Base-by-base conservation (phyloP, 345 rosid genomes). In the Eucalyptus regnans region DNA sequence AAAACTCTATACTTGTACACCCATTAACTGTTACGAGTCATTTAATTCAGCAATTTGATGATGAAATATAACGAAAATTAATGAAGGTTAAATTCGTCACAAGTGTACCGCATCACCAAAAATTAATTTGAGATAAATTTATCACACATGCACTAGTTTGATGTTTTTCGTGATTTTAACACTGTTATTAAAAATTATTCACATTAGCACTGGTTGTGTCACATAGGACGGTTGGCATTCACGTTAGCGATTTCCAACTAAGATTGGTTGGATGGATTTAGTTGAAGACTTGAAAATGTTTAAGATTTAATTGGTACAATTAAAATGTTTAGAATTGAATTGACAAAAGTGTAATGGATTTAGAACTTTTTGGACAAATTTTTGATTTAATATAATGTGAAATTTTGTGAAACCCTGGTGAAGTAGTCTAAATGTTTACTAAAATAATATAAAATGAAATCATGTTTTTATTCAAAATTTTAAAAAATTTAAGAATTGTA, bases 211-310 rank as follows among this genome's bases (percentile, higher is more conserved):
- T 0, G 5, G 6, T 25, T 25, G 29, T 22, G 13, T 25, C 0
- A 56, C 12, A 4, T 56, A 56, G 5, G 0, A 56, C 0, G 3
- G 12, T 4, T 56, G 29, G 1, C 29, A 25, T 56, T 22, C 3
- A 0, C 3, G 0, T 56, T 25, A 56, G 29, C 1, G 0, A 60
- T 12, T 1, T 27, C 0, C 0, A 1, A 1, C 15, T 27, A 27
- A 27, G 4, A 29, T 27, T 60, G 7, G 0, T 1, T 23, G 1
- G 6, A 56, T 56, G 12, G 62, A 56, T 11, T 56, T 0, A 56
- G 1, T 56, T 0, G 6, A 1, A 56, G 12, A 9, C 27, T 22
- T 56, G 62, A 60, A 60, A 27, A 12, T 3, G 6, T 60, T 11
- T 60, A 27, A 27, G 14, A 60, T 3, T 60, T 12, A 27, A 60